Evolutionary conservation across 768 basidiomycete species (phyloP), one percentile per base, ranked within the genome.

Genomic region (Hortiboletus flavorubellus): DNA sequence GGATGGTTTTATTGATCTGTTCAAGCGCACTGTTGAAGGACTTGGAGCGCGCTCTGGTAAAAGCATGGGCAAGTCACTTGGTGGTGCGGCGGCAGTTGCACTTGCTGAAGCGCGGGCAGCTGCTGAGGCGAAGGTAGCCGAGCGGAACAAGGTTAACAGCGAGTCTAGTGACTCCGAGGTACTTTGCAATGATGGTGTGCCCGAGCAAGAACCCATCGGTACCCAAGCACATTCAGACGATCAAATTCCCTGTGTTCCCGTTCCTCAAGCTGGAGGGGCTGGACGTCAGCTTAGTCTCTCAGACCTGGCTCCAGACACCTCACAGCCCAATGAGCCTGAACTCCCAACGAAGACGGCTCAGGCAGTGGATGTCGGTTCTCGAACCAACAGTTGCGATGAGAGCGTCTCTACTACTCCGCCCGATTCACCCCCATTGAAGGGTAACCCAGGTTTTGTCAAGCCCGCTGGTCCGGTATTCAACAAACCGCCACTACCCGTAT

Each of bases 11-110:
- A 76, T 91, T 41, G 80, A 82, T 61, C 74, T 79, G 16, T 75
- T 92, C 47, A 91, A 87, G 73, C 84, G 81, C 64, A 89, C 84
- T 1, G 82, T 91, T 0, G 84, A 87, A 66, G 85, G 78, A 15
- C 73, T 87, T 30, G 85, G 86, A 16, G 75, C 82, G 16, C 81
- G 80, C 5, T 64, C 76, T 43, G 79, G 79, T 31, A 89, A 83
- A 64, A 78, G 79, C 48, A 73, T 77, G 65, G 78, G 80, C 49
- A 89, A 84, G 63, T 87, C 88, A 37, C 65, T 87, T 9, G 85
- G 85, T 47, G 73, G 71, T 41, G 80, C 79, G 5, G 63, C 66
- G 3, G 81, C 76, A 8, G 75, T 64, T 33, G 85, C 83, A 21
- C 77, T 90, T 9, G 87, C 86, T 11, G 85, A 88, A 70, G 89